These are phyloP conservation scores for Pseudogymnoascus sp. DNA, from an alignment of 2,329 filamentous ascomycete species.

Conservation along the genomic window DNA sequence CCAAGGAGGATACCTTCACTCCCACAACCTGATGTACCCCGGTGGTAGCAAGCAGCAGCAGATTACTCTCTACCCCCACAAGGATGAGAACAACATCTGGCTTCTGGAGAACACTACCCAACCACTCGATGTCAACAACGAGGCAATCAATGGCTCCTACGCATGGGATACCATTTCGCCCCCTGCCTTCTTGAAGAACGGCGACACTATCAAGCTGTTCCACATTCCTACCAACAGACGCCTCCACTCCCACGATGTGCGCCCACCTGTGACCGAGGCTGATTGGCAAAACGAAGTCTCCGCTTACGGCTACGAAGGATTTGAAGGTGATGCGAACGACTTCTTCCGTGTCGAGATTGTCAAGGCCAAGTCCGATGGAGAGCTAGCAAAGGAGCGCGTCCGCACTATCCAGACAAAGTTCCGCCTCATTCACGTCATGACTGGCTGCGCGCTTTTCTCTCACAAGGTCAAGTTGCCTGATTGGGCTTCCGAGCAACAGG, in stretches of 20 bases:
- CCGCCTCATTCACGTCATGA: slow-evolving; percentile 91
- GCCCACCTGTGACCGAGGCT: slow-evolving; percentile 75
- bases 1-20: slow-evolving; percentile 95
- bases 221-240: slow-evolving; percentile 78
- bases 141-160: slow-evolving; percentile 68
- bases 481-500: slow-evolving; percentile 97
- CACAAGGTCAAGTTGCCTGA: slow-evolving; percentile 98
- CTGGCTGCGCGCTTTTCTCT: slow-evolving; percentile 89
- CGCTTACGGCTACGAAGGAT: slow-evolving; percentile 94
- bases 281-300: slow-evolving; percentile 97
- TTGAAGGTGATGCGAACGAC: slow-evolving; percentile 94
- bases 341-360: slow-evolving; percentile 92
- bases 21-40: slow-evolving; percentile 95
- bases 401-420: slow-evolving; percentile 97
- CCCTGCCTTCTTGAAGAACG: slow-evolving; percentile 65
- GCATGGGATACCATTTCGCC: slow-evolving; percentile 75
- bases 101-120: slow-evolving; percentile 94
- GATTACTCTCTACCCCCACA: slow-evolving; percentile 96
- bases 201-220: slow-evolving; percentile 73
- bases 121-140: slow-evolving; percentile 67
- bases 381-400: slow-evolving; percentile 72
- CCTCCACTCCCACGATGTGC: slow-evolving; percentile 92
- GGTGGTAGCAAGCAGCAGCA: slow-evolving; percentile 97
- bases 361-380: slow-evolving; percentile 75
- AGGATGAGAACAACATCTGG: slow-evolving; percentile 97